phyloP scores from a whole-genome alignment of 2,329 filamentous ascomycete species.

The Ophiosphaerella herpotricha region DNA sequence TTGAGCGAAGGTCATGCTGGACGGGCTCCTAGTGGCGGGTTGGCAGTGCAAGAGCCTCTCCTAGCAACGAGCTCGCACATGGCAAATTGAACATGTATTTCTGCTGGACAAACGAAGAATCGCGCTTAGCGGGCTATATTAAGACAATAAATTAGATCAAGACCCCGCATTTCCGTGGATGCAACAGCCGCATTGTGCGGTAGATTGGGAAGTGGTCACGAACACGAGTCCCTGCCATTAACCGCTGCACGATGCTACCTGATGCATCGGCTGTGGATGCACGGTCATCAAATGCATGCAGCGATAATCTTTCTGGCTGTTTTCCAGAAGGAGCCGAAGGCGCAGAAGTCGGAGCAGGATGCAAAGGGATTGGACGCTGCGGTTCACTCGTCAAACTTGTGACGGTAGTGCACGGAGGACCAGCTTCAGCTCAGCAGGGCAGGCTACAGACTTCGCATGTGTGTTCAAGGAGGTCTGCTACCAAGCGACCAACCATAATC shows the following conservation, averaged over 20 bases:
- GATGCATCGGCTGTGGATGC: not conserved
- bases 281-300: slow-evolving; percentile 9
- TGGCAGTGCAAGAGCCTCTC: slow-evolving; percentile 2
- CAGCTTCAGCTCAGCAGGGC: slow-evolving; percentile 1
- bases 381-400: slow-evolving; percentile 20
- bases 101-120: not conserved
- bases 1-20: slow-evolving; percentile 13
- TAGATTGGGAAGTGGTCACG: slow-evolving; percentile 4
- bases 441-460: slow-evolving; percentile 18
- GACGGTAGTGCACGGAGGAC: slow-evolving; percentile 25
- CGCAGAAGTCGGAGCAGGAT: not conserved
- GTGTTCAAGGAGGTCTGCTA: slow-evolving; percentile 10
- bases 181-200: slow-evolving; percentile 10
- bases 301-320: slow-evolving; percentile 15
- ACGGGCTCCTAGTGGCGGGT: slow-evolving; percentile 12
- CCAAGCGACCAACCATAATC: slow-evolving; percentile 8
- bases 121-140: not conserved
- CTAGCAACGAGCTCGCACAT: slow-evolving; percentile 4
- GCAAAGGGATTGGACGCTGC: not conserved
- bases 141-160: slow-evolving; percentile 1
- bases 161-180: slow-evolving; percentile 5
- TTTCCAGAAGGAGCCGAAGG: slow-evolving; percentile 20
- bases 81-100: slow-evolving; percentile 1
- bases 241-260: slow-evolving; percentile 8
- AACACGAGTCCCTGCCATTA: slow-evolving; percentile 6